phyloP scores from a whole-genome alignment of 257 asterid species.

The Scutellaria galericulata region DNA sequence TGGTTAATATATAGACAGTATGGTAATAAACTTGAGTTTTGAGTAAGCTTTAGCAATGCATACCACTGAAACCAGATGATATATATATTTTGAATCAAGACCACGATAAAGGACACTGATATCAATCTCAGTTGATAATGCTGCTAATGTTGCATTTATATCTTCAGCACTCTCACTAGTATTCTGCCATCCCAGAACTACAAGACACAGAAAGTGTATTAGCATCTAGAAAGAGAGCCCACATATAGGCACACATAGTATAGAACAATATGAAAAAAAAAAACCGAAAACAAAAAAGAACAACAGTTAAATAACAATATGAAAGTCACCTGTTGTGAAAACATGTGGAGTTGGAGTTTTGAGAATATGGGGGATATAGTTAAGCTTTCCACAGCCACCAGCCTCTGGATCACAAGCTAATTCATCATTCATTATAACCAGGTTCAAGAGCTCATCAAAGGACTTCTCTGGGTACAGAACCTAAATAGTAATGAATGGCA shows the following conservation, averaged over 20 bases:
- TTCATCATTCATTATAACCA: conserved; percentile 90
- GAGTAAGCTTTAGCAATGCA: conserved; percentile 24
- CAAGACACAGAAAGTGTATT: conserved; percentile 38
- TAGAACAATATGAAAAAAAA: not conserved
- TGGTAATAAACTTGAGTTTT: not conserved
- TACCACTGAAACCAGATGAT: conserved; percentile 88
- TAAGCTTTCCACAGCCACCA: conserved; percentile 88
- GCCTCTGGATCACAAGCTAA: conserved; percentile 87
- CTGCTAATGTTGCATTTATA: conserved; percentile 72
- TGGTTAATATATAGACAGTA: conserved; percentile 19
- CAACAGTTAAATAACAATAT: not conserved
- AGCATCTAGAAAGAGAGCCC: conserved; percentile 8
- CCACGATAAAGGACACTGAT: conserved; percentile 84
- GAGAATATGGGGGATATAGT: conserved; percentile 86
- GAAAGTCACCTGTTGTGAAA: conserved; percentile 74
- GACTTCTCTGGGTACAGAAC: conserved; percentile 79
- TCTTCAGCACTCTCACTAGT: conserved; percentile 82
- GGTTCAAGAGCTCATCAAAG: conserved; percentile 81
- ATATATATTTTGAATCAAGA: conserved; percentile 76
- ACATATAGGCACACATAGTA: conserved; percentile 5
- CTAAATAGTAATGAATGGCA: conserved; percentile 41
- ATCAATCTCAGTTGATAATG: conserved; percentile 87
- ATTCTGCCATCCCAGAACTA: conserved; percentile 98
- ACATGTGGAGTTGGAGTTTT: conserved; percentile 70
- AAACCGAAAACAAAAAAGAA: not conserved